Conservation (phyloP, 768 basidiomycete genomes). For the Coprinopsis marcescibilis region DNA sequence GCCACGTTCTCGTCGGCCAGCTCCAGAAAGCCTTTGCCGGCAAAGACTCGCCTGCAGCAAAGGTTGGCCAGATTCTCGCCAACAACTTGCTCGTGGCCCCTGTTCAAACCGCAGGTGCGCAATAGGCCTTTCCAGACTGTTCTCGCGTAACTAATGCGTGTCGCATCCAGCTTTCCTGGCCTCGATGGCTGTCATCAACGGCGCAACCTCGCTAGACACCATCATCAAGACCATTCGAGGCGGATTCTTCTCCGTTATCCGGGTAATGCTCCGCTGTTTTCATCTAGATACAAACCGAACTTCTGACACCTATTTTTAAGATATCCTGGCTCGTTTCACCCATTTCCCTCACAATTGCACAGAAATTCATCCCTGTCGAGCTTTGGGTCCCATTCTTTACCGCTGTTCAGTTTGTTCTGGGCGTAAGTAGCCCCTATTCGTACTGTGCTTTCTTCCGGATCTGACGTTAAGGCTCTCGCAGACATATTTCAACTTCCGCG, state of each 20-base stretch:
- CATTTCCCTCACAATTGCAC: conserved; percentile 66
- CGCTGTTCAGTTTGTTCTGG: conserved; percentile 65
- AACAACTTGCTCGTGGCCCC: conserved; percentile 76
- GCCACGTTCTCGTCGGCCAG: conserved; percentile 65
- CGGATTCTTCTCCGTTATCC: conserved; percentile 70
- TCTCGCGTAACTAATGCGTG: background rate
- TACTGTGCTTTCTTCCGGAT: background rate
- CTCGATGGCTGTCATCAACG: conserved; percentile 80
- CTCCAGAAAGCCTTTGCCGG: conserved; percentile 77
- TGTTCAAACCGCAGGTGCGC: conserved; percentile 66
- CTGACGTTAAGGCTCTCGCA: conserved; percentile 19
- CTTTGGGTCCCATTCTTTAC: conserved; percentile 91
- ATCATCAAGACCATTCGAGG: conserved; percentile 61
- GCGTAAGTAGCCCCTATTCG: conserved; percentile 48
- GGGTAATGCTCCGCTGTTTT: conserved; percentile 40
- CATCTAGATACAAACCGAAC: background rate
- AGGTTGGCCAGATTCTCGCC: conserved; percentile 67
- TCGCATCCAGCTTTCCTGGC: conserved; percentile 61
- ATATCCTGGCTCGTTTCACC: conserved; percentile 80
- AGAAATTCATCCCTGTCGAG: conserved; percentile 76
- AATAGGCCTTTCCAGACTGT: conserved; percentile 17
- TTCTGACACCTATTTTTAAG: conserved; percentile 38
- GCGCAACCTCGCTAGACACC: conserved; percentile 61
- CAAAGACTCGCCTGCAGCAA: conserved; percentile 55
- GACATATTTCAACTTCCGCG: conserved; percentile 71